Conservation (phyloP, 805 yeast species). For the Maudiozyma bulderi region DNA sequence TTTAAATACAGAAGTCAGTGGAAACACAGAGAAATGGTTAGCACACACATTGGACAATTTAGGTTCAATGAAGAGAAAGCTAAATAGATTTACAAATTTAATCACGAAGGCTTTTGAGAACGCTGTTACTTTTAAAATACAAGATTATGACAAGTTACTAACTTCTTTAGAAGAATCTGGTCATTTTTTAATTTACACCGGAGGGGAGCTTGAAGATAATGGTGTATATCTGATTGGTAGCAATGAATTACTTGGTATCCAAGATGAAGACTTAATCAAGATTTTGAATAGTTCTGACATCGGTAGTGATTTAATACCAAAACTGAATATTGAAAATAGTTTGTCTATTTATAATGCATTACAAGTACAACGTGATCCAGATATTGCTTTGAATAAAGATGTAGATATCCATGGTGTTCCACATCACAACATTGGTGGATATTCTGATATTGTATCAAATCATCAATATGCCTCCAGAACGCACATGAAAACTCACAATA, state of each 20-base stretch:
- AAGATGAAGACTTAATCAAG: constrained; percentile 35
- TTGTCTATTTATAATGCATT: constrained; percentile 20
- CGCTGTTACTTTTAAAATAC: constrained; percentile 50
- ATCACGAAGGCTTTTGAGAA: constrained; percentile 67
- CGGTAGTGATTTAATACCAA: constrained; percentile 40
- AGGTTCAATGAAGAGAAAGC: constrained; percentile 70
- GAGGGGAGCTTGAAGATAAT: constrained; percentile 51
- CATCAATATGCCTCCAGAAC: neutral
- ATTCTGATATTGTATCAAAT: neutral
- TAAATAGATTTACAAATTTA: constrained; percentile 64
- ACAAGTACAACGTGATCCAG: constrained; percentile 16
- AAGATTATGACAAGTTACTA: constrained; percentile 42
- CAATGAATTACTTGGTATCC: constrained; percentile 30
- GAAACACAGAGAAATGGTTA: constrained; percentile 54
- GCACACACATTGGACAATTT: constrained; percentile 57
- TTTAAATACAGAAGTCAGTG: constrained; percentile 30
- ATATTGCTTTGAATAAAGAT: constrained; percentile 23
- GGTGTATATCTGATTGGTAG: constrained; percentile 81
- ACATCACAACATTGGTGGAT: constrained; percentile 15
- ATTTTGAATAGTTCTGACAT: constrained; percentile 39
- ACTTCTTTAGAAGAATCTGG: constrained; percentile 51
- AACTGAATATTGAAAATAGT: constrained; percentile 25
- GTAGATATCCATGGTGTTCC: constrained; percentile 22
- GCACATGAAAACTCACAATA: neutral
- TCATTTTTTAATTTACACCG: constrained; percentile 71